phyloP scores from a whole-genome alignment of 805 yeast species.

The Saccharomycopsis sp. region DNA sequence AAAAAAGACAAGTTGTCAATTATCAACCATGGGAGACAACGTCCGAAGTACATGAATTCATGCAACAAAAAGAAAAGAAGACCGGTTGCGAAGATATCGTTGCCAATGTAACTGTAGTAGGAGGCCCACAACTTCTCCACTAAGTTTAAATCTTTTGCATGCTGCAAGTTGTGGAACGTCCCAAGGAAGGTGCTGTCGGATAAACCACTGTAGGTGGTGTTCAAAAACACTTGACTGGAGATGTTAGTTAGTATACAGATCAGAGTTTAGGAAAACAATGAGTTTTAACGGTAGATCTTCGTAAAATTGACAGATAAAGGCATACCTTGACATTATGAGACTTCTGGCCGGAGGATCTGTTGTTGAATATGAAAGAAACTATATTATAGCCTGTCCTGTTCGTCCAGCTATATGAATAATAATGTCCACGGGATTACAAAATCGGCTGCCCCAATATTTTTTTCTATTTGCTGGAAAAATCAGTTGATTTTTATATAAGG shows the following conservation, averaged over 20 bases:
- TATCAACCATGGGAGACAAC: conserved; percentile 89
- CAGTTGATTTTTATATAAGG: not conserved
- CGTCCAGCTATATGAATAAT: not conserved
- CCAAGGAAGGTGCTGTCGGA: not conserved
- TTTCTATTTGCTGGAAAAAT: not conserved
- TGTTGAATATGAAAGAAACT: not conserved
- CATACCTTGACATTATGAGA: not conserved
- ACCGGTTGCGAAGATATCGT: conserved; percentile 91
- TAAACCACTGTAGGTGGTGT: not conserved
- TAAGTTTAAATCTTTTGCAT: conserved; percentile 30
- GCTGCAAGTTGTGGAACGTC: not conserved
- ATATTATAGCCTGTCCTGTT: not conserved
- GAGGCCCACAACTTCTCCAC: conserved; percentile 82
- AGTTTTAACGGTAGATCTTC: not conserved
- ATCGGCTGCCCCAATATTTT: not conserved
- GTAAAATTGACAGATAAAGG: not conserved
- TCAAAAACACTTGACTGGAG: not conserved
- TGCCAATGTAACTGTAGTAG: conserved; percentile 77
- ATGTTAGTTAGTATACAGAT: not conserved
- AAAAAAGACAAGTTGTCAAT: conserved; percentile 83
- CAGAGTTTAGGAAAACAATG: too few species aligned
- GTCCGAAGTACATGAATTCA: conserved; percentile 84
- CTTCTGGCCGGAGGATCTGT: not conserved
- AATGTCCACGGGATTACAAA: not conserved
- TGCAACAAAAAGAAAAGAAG: conserved; percentile 74